Evolutionary conservation across 2,329 filamentous ascomycete species (phyloP).

Genomic region (Monilinia vaccinii-corymbosi): DNA sequence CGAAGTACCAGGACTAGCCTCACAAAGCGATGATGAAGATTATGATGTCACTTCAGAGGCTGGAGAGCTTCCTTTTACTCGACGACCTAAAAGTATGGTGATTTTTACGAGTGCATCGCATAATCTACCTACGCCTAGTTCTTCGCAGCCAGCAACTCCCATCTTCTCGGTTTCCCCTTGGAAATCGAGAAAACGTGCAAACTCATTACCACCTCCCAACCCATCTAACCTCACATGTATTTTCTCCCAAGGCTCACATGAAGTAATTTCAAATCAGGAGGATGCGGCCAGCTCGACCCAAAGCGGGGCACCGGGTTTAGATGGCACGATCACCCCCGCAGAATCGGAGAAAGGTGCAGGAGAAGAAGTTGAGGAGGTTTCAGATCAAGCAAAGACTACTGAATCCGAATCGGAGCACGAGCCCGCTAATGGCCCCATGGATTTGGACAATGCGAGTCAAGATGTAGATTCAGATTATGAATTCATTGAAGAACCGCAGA

Average conservation of each 20-base stretch:
- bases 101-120: slow-evolving; percentile 29
- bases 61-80: slow-evolving; percentile 29
- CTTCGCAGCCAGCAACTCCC: slow-evolving; percentile 18
- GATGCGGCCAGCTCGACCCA: not conserved
- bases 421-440: slow-evolving; percentile 15
- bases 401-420: slow-evolving; percentile 15
- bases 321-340: slow-evolving; percentile 6
- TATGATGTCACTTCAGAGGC: slow-evolving; percentile 33
- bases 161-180: slow-evolving; percentile 4
- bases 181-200: slow-evolving; percentile 24
- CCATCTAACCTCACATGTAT: slow-evolving; percentile 16
- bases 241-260: slow-evolving; percentile 12
- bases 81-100: slow-evolving; percentile 36
- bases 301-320: not conserved
- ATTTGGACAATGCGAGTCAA: slow-evolving; percentile 18
- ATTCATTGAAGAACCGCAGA: slow-evolving; percentile 24
- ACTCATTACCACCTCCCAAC: slow-evolving; percentile 24
- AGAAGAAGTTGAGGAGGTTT: slow-evolving; percentile 1
- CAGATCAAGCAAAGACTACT: not conserved
- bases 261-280: not conserved
- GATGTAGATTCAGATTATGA: slow-evolving; percentile 23
- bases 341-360: slow-evolving; percentile 4
- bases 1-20: slow-evolving; percentile 61
- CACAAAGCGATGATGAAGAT: slow-evolving; percentile 53
- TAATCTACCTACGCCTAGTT: slow-evolving; percentile 23